Evolutionary conservation across 2,329 filamentous ascomycete genomes (phyloP), one percentile per base, ranked within the genome.

Genomic region (Ophiostoma australiae): DNA sequence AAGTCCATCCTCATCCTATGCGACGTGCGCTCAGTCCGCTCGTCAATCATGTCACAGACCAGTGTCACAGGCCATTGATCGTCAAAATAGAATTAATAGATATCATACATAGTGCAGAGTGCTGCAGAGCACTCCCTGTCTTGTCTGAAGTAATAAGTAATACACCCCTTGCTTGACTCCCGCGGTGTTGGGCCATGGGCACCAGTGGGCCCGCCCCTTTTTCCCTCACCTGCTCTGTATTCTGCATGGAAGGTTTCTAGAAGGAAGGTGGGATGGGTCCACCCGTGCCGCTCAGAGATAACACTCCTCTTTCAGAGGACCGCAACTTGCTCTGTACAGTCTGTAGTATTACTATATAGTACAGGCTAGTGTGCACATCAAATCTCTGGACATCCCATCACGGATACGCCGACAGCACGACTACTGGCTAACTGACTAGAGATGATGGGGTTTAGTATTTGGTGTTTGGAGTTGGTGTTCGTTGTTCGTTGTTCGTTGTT

Each of bases 21-120:
- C 17, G 52, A 58, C 52, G 27, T 63, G 23, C 58, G 58, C 58
- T 63, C 58, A 63, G 58, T 63, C 58, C 58, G 58, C 58, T 63
- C 58, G 58, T 63, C 58, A 15, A 63, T 63, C 58, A 63, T 63
- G 58, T 63, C 58, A 63, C 58, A 63, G 58, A 63, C 58, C 58
- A 58, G 58, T 63, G 27, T 63, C 58, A 63, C 58, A 63, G 58
- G 58, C 58, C 58, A 35, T 33, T 63, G 58, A 63, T 63, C 58
- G 23, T 17, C 58, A 13, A 63, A 63, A 63, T 63, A 33, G 58
- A 63, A 63, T 63, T 55, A 55, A 20, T 55, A 15, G 10, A 58
- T 41, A 8, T 41, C 39, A 37, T 37, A 37, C 35, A 7, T 10
- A 37, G 35, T 37, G 35, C 35, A 39, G 37, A 39, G 11, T 41